Evolutionary conservation across 164 flowering plant species (phyloP), one percentile per base, ranked within the genome.

Genomic region (Berberis vulgaris): DNA sequence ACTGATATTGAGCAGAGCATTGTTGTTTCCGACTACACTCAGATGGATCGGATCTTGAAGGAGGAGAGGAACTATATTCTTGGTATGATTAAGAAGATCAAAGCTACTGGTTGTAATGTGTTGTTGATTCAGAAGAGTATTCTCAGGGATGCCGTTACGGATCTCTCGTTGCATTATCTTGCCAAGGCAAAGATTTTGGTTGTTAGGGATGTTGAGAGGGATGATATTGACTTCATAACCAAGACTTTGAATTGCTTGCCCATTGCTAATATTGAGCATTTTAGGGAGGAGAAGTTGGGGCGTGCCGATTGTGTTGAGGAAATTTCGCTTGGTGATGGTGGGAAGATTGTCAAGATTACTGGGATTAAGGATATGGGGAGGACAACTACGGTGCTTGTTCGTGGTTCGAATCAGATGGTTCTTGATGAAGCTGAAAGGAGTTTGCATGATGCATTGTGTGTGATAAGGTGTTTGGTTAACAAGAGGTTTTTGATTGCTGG

Each of bases 381-480:
- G 81, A 93, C 97, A 1, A 77, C 87, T 0, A 84, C 90, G 0
- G 96, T 93, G 61, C 82, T 93, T 59, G 94, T 88, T 58, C 85
- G 96, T 26, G 97, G 98, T 9, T 93, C 97, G 0, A 93, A 93
- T 69, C 88, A 85, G 80, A 63, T 93, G 80, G 98, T 93, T 41
- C 46, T 90, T 42, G 97, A 90, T 69, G 98, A 93, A 81, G 98
- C 98, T 2, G 98, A 92, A 64, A 67, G 98, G 80, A 92, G 98
- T 64, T 77, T 92, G 83, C 98, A 92, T 43, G 98, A 92, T 80
- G 97, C 98, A 0, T 69, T 92, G 65, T 89, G 96, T 68, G 97
- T 92, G 49, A 88, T 92, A 10, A 79, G 98, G 76, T 89, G 98
- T 61, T 76, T 89, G 83, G 96, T 92, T 74, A 87, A 64, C 75